phyloP scores from a whole-genome alignment of 208 protist species.

The Jaenimonas drosophilae region DNA sequence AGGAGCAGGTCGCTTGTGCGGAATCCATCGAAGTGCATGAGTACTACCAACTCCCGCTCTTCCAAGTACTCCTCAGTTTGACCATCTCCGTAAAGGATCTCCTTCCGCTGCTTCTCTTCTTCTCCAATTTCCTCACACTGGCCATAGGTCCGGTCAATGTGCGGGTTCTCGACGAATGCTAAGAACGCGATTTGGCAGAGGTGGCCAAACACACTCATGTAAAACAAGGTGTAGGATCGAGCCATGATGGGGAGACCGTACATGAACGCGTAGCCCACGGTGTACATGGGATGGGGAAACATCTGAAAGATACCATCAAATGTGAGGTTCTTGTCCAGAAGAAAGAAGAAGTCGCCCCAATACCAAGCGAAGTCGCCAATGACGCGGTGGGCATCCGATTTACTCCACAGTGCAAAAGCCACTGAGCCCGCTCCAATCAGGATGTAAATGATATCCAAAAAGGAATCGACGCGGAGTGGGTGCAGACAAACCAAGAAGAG shows the following conservation, averaged over 20 bases:
- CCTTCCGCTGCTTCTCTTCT: conserved; percentile 33
- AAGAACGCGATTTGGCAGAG: conserved; percentile 90
- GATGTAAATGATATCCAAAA: conserved; percentile 51
- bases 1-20: conserved; percentile 74
- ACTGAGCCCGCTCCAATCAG: conserved; percentile 57
- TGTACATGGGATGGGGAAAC: conserved; percentile 95
- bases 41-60: conserved; percentile 51
- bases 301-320: conserved; percentile 95
- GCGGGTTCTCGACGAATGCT: conserved; percentile 89
- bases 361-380: conserved; percentile 96
- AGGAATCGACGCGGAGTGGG: conserved; percentile 16
- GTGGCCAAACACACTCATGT: conserved; percentile 88
- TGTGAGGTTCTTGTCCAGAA: conserved; percentile 85
- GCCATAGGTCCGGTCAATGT: conserved; percentile 79
- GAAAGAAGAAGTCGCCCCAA: conserved; percentile 96
- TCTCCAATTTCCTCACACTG: conserved; percentile 4
- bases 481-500: conserved; percentile 57
- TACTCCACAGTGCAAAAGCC: conserved; percentile 89
- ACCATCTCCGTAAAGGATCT: conserved; percentile 29
- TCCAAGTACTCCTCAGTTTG: conserved; percentile 32
- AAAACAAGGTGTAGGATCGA: conserved; percentile 89
- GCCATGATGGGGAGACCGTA: conserved; percentile 89
- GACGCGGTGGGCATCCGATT: conserved; percentile 92
- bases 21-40: conserved; percentile 75
- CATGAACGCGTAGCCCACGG: conserved; percentile 91